Evolutionary conservation across 2,329 filamentous ascomycete species (phyloP).

Genomic region (Colletotrichum coccodes): DNA sequence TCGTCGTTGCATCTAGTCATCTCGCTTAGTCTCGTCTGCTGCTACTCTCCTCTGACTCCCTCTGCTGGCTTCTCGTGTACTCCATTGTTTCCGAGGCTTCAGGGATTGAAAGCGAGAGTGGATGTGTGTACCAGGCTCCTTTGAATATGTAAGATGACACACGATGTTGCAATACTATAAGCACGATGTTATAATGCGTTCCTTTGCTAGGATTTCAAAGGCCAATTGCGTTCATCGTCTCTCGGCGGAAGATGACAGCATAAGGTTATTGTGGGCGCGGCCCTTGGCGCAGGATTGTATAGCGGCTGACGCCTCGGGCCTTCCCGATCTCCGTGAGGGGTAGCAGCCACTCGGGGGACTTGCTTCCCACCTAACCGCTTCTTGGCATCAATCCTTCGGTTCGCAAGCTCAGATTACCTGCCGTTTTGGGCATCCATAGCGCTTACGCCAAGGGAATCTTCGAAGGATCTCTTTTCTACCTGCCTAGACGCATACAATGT

Average conservation of each 20-base stretch:
- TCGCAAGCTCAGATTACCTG: not conserved
- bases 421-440: not conserved
- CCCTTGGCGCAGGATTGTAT: constrained; percentile 6
- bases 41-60: constrained; percentile 5
- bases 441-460: not conserved
- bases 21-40: not conserved
- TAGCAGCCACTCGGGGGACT: not conserved
- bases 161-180: constrained; percentile 2
- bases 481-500: not conserved
- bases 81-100: not conserved
- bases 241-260: not conserved
- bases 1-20: not conserved
- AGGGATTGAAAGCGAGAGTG: constrained; percentile 10
- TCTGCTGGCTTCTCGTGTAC: not conserved
- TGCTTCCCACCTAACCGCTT: not conserved
- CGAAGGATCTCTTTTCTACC: not conserved
- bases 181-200: constrained; percentile 7
- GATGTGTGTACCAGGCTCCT: not conserved
- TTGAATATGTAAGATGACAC: not conserved
- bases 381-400: not conserved
- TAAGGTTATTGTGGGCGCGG: not conserved
- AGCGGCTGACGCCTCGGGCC: not conserved
- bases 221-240: not conserved
- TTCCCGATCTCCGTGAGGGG: not conserved
- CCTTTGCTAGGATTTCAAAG: not conserved